These are phyloP conservation scores for Geotrichum restrictum DNA, from an alignment of 1,139 yeast species.

Conservation along the genomic window DNA sequence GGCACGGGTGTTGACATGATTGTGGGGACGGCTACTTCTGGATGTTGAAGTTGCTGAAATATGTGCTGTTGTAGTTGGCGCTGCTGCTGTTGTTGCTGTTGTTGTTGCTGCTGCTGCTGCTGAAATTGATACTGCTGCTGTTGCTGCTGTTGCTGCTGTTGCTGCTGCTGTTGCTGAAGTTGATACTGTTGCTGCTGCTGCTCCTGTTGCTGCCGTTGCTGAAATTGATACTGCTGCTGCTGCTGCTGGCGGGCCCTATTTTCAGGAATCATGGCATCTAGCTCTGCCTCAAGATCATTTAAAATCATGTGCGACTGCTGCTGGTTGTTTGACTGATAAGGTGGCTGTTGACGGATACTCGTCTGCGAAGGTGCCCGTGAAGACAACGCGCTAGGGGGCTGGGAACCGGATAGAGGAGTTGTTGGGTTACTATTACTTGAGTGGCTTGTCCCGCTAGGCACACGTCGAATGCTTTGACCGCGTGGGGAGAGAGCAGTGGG, in stretches of 20 bases:
- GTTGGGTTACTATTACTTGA: conserved; percentile 5
- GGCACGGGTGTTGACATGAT: neutral
- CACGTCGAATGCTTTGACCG: neutral
- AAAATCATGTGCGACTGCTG: neutral
- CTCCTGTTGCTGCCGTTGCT: neutral
- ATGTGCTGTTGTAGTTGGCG: too few relatives aligned
- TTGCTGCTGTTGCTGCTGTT: neutral
- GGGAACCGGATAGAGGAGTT: conserved; percentile 9
- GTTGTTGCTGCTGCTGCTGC: neutral
- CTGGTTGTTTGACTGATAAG: conserved; percentile 1
- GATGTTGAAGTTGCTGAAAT: too few relatives aligned
- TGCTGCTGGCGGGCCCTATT: neutral
- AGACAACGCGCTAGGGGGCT: neutral
- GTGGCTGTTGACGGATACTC: too few relatives aligned
- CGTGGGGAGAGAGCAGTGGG: neutral
- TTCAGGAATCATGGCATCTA: conserved; percentile 13
- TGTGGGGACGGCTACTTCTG: too few relatives aligned
- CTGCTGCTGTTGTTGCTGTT: conserved; percentile 1
- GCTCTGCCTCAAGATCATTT: conserved; percentile 11
- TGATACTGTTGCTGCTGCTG: neutral
- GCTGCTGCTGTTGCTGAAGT: neutral
- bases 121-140: neutral
- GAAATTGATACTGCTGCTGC: neutral
- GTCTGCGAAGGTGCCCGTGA: neutral
- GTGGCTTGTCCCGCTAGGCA: neutral